Evolutionary conservation across 2,329 filamentous ascomycete species (phyloP).

Genomic region (Massarina eburnea): DNA sequence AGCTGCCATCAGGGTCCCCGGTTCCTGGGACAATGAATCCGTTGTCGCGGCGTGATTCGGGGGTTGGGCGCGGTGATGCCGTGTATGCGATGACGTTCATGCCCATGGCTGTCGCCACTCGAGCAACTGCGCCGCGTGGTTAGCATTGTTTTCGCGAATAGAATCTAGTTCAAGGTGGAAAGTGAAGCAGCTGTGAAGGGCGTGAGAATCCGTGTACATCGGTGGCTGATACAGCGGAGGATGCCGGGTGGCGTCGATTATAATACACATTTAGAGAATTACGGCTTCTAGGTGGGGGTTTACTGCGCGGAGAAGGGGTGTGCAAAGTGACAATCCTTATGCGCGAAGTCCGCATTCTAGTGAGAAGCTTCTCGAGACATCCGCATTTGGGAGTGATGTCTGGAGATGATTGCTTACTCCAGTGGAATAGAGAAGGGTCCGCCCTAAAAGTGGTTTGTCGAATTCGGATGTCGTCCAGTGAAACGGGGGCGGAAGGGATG

Average conservation of each 20-base stretch:
- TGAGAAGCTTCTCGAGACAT: conserved; percentile 9
- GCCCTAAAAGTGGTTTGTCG: not conserved
- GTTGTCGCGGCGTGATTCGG: conserved; percentile 63
- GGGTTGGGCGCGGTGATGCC: conserved; percentile 66
- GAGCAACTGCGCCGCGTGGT: conserved; percentile 46
- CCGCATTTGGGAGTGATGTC: not conserved
- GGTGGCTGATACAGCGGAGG: not conserved
- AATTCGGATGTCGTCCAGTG: not conserved
- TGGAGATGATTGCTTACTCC: not conserved
- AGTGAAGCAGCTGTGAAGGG: too few relatives aligned
- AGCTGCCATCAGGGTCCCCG: conserved; percentile 58
- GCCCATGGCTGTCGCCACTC: conserved; percentile 65
- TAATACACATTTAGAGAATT: not conserved
- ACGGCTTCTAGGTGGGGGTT: not conserved
- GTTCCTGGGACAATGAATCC: conserved; percentile 71
- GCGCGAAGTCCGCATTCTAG: conserved; percentile 3
- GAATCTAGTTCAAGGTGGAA: too few relatives aligned
- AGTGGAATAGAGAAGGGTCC: not conserved
- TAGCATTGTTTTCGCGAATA: too few relatives aligned
- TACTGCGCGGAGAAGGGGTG: not conserved
- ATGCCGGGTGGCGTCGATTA: too few relatives aligned
- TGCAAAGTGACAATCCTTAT: not conserved
- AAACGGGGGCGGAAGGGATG: not conserved
- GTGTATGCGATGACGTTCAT: conserved; percentile 77
- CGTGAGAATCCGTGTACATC: not conserved